Evolutionary conservation across 352 stramenopile genomes (phyloP), one percentile per base, ranked within the genome.

Genomic region (Pythium rhizo-oryzae): DNA sequence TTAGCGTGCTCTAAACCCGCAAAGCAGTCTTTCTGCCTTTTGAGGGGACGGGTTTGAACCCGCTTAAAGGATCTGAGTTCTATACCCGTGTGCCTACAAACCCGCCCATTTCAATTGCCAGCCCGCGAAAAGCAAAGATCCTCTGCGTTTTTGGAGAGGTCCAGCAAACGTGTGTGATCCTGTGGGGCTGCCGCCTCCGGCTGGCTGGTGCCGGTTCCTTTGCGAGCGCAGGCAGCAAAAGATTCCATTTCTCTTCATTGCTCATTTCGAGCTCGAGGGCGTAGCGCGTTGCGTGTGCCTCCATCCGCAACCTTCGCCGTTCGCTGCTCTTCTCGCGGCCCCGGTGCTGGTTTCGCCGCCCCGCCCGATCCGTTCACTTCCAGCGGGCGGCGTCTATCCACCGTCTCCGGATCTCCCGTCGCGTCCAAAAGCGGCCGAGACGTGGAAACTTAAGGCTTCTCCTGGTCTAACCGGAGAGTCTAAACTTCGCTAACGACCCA

Each of bases 241-340:
- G 43, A 64, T 64, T 64, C 57, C 44, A 33, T 33, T 23, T 62
- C 49, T 37, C 30, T n/a, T 62, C 62, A 69, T 69, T 69, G 53
- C 62, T 69, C 62, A 69, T 58, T 39, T 62, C 62, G 62, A 69
- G 62, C 43, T 50, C 52, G 7, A 56, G 43, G 56, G 43, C 62
- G 57, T 13, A 46, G 37, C 43, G 4, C 7, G 4, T 4, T 21
- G 25, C 25, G 19, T 25, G 9, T 52, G 56, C 41, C 8, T 24
- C 44, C 21, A 28, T n/a, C 44, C 8, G 19, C 7, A 16, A 13
- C 8, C 13, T 7, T 25, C 21, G n/a, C 44, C 44, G 35, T 41
- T 33, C 28, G 28, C 28, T 41, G 35, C 35, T 11, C 8, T 41
- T 15, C 12, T 15, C 35, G 35, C 35, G 8, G 35, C 35, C 35